Conservation (phyloP, 768 basidiomycete genomes). For the Hericium alpestre region DNA sequence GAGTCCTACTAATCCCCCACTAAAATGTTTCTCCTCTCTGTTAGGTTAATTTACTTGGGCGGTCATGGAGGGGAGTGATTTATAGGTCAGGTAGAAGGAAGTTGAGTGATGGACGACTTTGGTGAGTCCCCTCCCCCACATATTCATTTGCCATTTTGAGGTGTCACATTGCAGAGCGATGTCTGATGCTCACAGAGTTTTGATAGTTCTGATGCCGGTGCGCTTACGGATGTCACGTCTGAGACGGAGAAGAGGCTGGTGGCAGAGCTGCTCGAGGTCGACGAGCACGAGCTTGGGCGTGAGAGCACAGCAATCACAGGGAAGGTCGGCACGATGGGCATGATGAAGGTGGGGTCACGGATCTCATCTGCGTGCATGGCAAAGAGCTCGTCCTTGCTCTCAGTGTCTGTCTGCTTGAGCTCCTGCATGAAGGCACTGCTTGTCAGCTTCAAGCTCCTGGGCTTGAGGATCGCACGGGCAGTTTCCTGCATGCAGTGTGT, state of each 20-base stretch:
- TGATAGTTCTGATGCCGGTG: too few species aligned
- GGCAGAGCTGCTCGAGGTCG: conserved; percentile 62
- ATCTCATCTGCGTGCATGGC: conserved; percentile 60
- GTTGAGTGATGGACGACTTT: too few species aligned
- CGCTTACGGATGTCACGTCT: conserved; percentile 27
- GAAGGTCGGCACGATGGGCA: conserved; percentile 51
- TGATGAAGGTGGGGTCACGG: too few species aligned
- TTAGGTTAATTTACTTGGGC: too few species aligned
- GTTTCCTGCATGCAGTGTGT: not conserved
- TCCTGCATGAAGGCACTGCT: conserved; percentile 51
- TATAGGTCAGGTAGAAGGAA: too few species aligned
- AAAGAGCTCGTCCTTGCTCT: conserved; percentile 66
- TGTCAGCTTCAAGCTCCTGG: conserved; percentile 2
- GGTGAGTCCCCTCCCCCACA: too few species aligned
- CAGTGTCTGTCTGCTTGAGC: conserved; percentile 58
- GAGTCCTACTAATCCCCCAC: too few species aligned
- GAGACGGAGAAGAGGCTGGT: conserved; percentile 52
- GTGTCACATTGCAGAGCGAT: too few species aligned
- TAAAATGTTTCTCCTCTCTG: too few species aligned
- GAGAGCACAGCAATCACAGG: conserved; percentile 27
- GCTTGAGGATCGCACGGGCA: not conserved
- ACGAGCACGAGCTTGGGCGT: conserved; percentile 39
- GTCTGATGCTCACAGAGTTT: too few species aligned
- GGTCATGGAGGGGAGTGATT: too few species aligned
- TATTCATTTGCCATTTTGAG: too few species aligned